A percentile compares a stretch with the other conserved stretches of the same genome.
Evolutionary conservation across 176 grass and related monocot species (phyloP).

Genomic region (Musa itinerans): DNA sequence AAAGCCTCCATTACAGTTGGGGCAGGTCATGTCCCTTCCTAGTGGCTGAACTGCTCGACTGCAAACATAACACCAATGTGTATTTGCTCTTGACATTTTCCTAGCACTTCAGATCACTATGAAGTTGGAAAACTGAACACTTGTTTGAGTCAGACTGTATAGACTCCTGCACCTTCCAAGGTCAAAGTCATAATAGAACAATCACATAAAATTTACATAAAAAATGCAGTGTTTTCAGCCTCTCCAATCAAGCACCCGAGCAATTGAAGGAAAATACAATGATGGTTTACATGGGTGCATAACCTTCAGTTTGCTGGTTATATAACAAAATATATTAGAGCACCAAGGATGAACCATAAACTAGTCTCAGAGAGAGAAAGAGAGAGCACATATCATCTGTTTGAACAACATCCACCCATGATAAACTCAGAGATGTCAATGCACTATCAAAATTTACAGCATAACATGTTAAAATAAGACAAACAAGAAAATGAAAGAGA

Average conservation of each 20-base stretch:
- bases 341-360: too few relatives aligned
- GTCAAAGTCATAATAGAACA: not conserved
- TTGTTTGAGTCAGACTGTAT: not conserved
- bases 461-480: not conserved
- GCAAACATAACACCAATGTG: conserved; percentile 96
- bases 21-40: conserved; percentile 46
- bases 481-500: not conserved
- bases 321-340: not conserved
- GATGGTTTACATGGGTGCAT: not conserved
- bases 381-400: too few relatives aligned
- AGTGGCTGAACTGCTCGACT: conserved; percentile 36
- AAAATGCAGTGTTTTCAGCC: not conserved
- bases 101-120: not conserved
- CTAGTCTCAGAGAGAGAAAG: too few relatives aligned
- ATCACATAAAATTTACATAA: not conserved
- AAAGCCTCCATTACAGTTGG: conserved; percentile 78
- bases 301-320: not conserved
- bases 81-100: conserved; percentile 71
- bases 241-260: not conserved
- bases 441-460: too few relatives aligned
- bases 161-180: not conserved
- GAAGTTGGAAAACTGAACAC: not conserved
- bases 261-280: not conserved
- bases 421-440: not conserved
- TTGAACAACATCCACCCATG: not conserved